phyloP scores from a whole-genome alignment of 306 rosid genomes.

The Fragaria iinumae region DNA sequence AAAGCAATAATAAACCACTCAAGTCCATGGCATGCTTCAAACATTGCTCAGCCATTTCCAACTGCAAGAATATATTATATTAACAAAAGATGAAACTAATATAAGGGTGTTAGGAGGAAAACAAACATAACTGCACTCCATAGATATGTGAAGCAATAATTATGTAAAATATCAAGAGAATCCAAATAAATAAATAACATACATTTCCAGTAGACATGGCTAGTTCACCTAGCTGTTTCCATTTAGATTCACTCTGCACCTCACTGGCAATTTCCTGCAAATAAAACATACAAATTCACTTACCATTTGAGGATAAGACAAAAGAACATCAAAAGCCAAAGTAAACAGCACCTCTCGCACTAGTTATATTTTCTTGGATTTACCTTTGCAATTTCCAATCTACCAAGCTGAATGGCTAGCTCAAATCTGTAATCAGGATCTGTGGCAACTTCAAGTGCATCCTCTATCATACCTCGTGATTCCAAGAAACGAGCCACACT shows the following conservation, averaged over 20 bases:
- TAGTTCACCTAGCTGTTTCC: constrained; percentile 99
- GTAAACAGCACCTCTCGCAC: constrained; percentile 14
- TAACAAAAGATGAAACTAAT: neutral
- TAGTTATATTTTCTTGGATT: constrained; percentile 23
- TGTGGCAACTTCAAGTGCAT: constrained; percentile 94
- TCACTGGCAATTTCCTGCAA: constrained; percentile 78
- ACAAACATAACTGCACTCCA: neutral
- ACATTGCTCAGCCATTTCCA: constrained; percentile 98
- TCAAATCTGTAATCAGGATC: constrained; percentile 97
- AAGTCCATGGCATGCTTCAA: constrained; percentile 85
- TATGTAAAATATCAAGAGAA: neutral
- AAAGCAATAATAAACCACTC: constrained; percentile 94
- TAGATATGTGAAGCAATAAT: neutral
- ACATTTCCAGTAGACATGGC: constrained; percentile 98
- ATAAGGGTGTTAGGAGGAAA: too few relatives aligned
- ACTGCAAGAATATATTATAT: constrained; percentile 50
- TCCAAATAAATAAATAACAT: neutral
- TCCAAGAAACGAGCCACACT: constrained; percentile 99
- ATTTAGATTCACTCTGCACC: constrained; percentile 88
- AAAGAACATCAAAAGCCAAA: constrained; percentile 6
- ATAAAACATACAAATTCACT: constrained; percentile 21
- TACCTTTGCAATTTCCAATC: constrained; percentile 94
- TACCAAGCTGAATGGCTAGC: constrained; percentile 92
- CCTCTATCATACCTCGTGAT: constrained; percentile 98
- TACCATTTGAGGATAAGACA: constrained; percentile 7